Percentiles rank a stretch among this genome's conserved stretches.
Conservation (phyloP, 495 filamentous ascomycete species). For the Alectoria sarmentosa region DNA sequence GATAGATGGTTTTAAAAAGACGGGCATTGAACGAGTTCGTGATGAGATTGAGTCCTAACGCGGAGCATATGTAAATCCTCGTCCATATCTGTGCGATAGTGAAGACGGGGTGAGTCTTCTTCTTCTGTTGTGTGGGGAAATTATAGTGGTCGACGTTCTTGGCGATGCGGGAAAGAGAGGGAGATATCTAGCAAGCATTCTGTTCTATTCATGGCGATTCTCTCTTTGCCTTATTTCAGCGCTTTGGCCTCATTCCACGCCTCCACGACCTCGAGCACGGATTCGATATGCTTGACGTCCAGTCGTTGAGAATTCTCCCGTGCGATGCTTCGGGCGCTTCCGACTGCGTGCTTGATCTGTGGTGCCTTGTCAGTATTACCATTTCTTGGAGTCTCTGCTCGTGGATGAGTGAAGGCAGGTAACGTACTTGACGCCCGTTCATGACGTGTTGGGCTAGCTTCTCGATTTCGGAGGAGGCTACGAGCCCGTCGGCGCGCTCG, state of each 20-base stretch:
- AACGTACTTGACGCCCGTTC: slow-evolving; percentile 24
- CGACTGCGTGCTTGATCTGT: slow-evolving; percentile 19
- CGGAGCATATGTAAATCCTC: too few relatives aligned
- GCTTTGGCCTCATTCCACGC: slow-evolving; percentile 15
- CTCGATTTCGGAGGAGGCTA: neutral
- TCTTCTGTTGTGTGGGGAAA: too few relatives aligned
- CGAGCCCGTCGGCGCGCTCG: neutral
- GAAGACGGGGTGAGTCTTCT: too few relatives aligned
- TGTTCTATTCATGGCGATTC: too few relatives aligned
- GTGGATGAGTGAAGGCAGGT: neutral
- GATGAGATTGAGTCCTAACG: too few relatives aligned
- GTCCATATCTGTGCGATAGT: too few relatives aligned
- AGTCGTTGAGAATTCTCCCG: slow-evolving; percentile 16
- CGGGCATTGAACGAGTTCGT: too few relatives aligned
- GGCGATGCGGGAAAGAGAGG: too few relatives aligned
- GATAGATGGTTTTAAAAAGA: too few relatives aligned
- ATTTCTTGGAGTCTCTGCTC: neutral
- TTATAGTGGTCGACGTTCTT: too few relatives aligned
- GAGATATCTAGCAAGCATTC: too few relatives aligned
- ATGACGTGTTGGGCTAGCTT: slow-evolving; percentile 10
- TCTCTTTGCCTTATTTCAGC: slow-evolving; percentile 7
- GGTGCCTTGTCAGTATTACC: neutral
- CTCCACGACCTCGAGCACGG: slow-evolving; percentile 16
- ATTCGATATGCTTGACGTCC: slow-evolving; percentile 9
- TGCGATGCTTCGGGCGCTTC: slow-evolving; percentile 18